Conservation (phyloP, 441 rosid genomes). For the Croton setiger region DNA sequence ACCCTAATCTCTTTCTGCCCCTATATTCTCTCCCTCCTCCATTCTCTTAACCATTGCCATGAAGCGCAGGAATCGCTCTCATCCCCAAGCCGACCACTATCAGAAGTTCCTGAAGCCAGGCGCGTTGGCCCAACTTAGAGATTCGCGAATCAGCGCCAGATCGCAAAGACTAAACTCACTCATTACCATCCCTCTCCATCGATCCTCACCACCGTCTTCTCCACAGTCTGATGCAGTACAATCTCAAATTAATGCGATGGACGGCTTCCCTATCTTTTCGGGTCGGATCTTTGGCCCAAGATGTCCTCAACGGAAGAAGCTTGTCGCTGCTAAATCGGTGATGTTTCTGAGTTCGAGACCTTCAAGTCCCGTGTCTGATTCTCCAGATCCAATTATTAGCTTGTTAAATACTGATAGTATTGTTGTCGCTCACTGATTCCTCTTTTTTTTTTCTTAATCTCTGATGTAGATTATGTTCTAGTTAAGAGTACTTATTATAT, state of each 20-base stretch:
- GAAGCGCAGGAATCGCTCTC: constrained; percentile 31
- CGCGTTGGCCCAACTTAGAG: constrained; percentile 43
- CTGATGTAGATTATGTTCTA: constrained; percentile 19
- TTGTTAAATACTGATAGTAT: constrained; percentile 20
- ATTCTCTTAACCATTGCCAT: too few relatives aligned
- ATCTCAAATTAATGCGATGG: constrained; percentile 9
- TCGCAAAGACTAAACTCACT: constrained; percentile 33
- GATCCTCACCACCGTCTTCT: neutral
- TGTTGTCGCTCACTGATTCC: constrained; percentile 29
- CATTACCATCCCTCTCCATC: constrained; percentile 1
- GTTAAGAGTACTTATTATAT: neutral
- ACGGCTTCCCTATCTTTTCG: constrained; percentile 28
- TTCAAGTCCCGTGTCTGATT: constrained; percentile 20
- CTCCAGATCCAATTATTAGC: constrained; percentile 31
- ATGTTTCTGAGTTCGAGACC: constrained; percentile 24
- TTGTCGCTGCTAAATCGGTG: constrained; percentile 32
- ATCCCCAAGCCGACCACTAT: constrained; percentile 28
- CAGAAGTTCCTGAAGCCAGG: constrained; percentile 44
- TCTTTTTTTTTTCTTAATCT: too few relatives aligned
- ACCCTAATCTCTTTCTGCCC: constrained; percentile 8
- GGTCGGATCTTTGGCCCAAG: constrained; percentile 30
- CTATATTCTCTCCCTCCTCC: neutral
- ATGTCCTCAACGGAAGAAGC: constrained; percentile 45
- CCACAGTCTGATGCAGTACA: constrained; percentile 7
- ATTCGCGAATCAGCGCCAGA: constrained; percentile 42